Conservation (phyloP, 768 basidiomycete genomes). For the Mycena latifolia region DNA sequence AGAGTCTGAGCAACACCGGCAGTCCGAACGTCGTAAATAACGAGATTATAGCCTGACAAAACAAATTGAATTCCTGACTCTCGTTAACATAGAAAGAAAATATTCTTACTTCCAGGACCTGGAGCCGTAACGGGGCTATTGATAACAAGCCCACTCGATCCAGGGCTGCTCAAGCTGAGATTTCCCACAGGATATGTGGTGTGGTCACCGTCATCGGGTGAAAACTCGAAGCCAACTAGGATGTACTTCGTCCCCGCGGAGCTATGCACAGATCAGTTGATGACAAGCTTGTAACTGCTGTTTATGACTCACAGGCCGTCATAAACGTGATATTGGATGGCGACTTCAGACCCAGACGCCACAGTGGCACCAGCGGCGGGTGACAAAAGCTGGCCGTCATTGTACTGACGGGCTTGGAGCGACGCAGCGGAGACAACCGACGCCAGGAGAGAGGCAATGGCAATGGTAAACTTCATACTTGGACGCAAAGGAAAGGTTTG, state of each 20-base stretch:
- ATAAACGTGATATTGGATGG: constrained; percentile 14
- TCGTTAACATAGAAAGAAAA: too few relatives aligned
- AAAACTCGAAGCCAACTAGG: constrained; percentile 20
- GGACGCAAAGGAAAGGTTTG: constrained; percentile 17
- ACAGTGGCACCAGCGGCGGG: constrained; percentile 24
- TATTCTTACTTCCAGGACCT: too few relatives aligned
- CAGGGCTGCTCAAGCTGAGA: constrained; percentile 19
- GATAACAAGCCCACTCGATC: too few relatives aligned
- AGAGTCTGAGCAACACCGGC: too few relatives aligned
- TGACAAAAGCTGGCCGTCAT: constrained; percentile 22
- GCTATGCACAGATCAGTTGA: constrained; percentile 18
- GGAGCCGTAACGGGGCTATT: too few relatives aligned
- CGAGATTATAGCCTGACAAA: too few relatives aligned
- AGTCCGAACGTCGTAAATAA: too few relatives aligned
- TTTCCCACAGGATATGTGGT: constrained; percentile 16
- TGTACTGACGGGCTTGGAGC: constrained; percentile 22
- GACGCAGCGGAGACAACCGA: constrained; percentile 17
- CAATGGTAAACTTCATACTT: constrained; percentile 26
- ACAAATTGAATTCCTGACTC: too few relatives aligned
- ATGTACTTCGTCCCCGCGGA: constrained; percentile 21
- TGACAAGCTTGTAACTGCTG: neutral
- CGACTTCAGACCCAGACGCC: constrained; percentile 14
- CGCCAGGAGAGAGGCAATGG: constrained; percentile 24
- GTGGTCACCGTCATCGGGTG: constrained; percentile 24
- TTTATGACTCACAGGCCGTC: constrained; percentile 18